phyloP scores from a whole-genome alignment of 2,329 filamentous ascomycete genomes.

The Verruconis gallopava region DNA sequence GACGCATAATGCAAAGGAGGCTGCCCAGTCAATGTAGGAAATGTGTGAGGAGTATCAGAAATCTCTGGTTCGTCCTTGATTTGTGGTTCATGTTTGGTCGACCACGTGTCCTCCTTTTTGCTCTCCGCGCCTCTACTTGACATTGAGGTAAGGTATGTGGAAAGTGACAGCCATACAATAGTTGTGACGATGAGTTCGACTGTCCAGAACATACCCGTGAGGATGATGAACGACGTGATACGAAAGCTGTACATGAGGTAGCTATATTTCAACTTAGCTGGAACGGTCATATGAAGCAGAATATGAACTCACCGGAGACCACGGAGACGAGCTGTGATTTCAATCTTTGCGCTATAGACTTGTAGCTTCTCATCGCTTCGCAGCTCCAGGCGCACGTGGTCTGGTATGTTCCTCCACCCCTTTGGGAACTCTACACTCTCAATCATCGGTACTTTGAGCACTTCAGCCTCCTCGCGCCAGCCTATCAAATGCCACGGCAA shows the following conservation, averaged over 20 bases:
- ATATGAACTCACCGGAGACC: slow-evolving; percentile 45
- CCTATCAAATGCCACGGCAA: slow-evolving; percentile 59
- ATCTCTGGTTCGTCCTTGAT: slow-evolving; percentile 19
- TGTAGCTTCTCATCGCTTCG: slow-evolving; percentile 58
- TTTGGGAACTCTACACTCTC: slow-evolving; percentile 55
- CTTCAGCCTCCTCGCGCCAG: slow-evolving; percentile 49
- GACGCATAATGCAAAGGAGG: slow-evolving; percentile 27
- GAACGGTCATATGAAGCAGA: neutral
- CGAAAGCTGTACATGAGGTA: slow-evolving; percentile 84
- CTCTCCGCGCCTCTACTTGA: slow-evolving; percentile 7
- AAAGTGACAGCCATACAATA: slow-evolving; percentile 49
- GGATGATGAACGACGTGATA: slow-evolving; percentile 52
- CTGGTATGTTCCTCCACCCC: slow-evolving; percentile 40
- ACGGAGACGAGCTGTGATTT: slow-evolving; percentile 59
- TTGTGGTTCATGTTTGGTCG: slow-evolving; percentile 13
- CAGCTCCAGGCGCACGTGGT: slow-evolving; percentile 49
- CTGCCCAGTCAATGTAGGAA: slow-evolving; percentile 34
- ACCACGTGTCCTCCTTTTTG: slow-evolving; percentile 11
- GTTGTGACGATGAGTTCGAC: slow-evolving; percentile 57
- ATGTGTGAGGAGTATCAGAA: slow-evolving; percentile 35
- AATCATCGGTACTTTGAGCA: slow-evolving; percentile 55
- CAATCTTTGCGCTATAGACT: slow-evolving; percentile 57
- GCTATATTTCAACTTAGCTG: slow-evolving; percentile 22
- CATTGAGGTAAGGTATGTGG: slow-evolving; percentile 19
- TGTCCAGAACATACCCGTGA: slow-evolving; percentile 63